phyloP scores from a whole-genome alignment of 495 filamentous ascomycete genomes.

The Penicillium pancosmium region DNA sequence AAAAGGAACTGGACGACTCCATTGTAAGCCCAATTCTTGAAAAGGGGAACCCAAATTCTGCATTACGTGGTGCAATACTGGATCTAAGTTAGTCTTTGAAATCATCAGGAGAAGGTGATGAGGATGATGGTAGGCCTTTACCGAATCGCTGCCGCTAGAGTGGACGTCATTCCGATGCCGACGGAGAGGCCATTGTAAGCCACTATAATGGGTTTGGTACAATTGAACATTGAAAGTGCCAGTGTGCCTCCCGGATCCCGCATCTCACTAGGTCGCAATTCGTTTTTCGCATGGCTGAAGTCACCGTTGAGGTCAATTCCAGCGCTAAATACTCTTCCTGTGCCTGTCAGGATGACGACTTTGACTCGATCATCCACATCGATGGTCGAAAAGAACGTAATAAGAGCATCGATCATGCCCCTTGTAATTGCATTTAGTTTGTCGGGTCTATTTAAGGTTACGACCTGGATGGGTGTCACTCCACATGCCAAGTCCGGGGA shows the following conservation, averaged over 20 bases:
- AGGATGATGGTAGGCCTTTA: background rate
- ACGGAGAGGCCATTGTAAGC: constrained; percentile 62
- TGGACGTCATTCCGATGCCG: constrained; percentile 63
- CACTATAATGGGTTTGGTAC: constrained; percentile 59
- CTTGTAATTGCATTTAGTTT: background rate
- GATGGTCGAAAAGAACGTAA: background rate
- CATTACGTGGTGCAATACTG: constrained; percentile 42
- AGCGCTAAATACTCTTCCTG: constrained; percentile 57
- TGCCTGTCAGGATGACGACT: constrained; percentile 53
- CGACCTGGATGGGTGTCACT: background rate
- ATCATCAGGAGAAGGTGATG: background rate
- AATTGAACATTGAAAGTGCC: constrained; percentile 57
- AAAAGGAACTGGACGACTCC: constrained; percentile 58
- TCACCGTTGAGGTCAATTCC: constrained; percentile 56
- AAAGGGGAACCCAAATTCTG: constrained; percentile 61
- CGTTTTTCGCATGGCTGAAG: constrained; percentile 21
- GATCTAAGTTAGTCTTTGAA: background rate
- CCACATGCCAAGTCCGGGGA: background rate
- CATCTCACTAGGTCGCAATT: constrained; percentile 10
- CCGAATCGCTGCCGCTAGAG: constrained; percentile 54
- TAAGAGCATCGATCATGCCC: background rate
- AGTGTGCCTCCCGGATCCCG: constrained; percentile 26
- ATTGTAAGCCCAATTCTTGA: constrained; percentile 55
- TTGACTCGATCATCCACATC: constrained; percentile 51
- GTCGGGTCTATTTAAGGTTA: background rate